Base-by-base conservation (phyloP, 257 asterid genomes). In the Capsicum rhomboideum region DNA sequence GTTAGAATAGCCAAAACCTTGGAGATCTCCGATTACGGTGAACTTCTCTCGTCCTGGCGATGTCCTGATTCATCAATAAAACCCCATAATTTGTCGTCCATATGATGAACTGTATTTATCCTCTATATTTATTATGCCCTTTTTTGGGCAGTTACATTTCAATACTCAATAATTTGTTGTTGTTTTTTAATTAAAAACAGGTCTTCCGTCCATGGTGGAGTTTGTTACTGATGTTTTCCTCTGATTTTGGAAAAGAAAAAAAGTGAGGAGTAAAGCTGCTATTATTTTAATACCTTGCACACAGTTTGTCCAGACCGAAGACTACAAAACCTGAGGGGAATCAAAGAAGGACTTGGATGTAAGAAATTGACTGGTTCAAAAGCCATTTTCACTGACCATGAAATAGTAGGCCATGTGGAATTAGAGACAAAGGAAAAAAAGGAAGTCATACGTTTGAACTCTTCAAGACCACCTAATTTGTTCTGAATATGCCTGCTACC, bases 1-100 rank as follows among this genome's bases (percentile, higher is more conserved):
- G 86, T 93, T 94, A 29, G 91, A 78, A 67, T 91, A 96, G 49
- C 97, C 95, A 87, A 91, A 94, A 56, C 94, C 94, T 89, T 90
- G 56, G 75, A 96, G 90, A 84, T 94, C 99, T 61, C 90, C 93
- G 1, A 96, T 96, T n/a, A 94, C 86, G 20, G 92, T 90, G 91
- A 96, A 96, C 88, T 93, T 93, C 21, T 90, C 97, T 54, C 89
- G 86, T 77, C 94, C 98, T 20, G 85, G 85, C 0, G 88, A 85
- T 42, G 85, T 93, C 90, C 98, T 96, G 92, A 37, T 34, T 59
- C 82, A 83, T 49, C 83, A 61, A 74, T 64, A 66, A 85, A 77
- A 59, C n/a, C 1, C 26, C 20, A 56, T 61, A 23, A 75, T 0
- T 75, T 23, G 78, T 0, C 17, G 12, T 66, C 26, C 52, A 34